Evolutionary conservation across 1,284 basidiomycete genomes (phyloP).

Genomic region (Ganoderma boninense): DNA sequence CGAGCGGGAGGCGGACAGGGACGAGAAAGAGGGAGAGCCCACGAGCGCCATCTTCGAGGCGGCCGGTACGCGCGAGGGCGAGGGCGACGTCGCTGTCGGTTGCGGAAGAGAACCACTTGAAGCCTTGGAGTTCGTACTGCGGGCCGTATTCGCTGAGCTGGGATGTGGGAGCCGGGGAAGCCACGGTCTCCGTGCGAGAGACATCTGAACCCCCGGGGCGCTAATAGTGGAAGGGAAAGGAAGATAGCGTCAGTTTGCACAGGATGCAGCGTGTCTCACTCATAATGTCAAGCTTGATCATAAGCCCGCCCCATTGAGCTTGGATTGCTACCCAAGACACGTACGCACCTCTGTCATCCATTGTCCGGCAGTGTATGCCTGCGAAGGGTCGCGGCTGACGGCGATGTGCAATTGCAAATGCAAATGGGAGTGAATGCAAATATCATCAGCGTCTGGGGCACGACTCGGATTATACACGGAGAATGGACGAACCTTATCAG

Average conservation of each 20-base stretch:
- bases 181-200: slow-evolving; percentile 77
- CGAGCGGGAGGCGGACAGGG: slow-evolving; percentile 64
- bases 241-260: background rate
- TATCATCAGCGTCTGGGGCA: background rate
- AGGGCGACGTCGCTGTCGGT: slow-evolving; percentile 79
- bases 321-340: slow-evolving; percentile 10
- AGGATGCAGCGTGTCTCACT: background rate
- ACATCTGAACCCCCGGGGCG: slow-evolving; percentile 83
- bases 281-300: background rate
- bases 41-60: slow-evolving; percentile 58
- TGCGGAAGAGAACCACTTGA: slow-evolving; percentile 89
- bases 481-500: slow-evolving; percentile 59
- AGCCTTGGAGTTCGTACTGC: slow-evolving; percentile 67
- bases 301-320: background rate
- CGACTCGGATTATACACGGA: background rate
- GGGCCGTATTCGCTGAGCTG: slow-evolving; percentile 51
- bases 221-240: slow-evolving; percentile 43
- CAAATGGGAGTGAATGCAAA: background rate
- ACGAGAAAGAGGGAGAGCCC: slow-evolving; percentile 78
- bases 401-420: background rate
- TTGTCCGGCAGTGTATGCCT: slow-evolving; percentile 80
- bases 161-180: slow-evolving; percentile 46
- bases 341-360: slow-evolving; percentile 81
- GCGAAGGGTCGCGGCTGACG: slow-evolving; percentile 63
- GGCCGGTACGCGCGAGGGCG: slow-evolving; percentile 76